Evolutionary conservation across 805 yeast species (phyloP), one percentile per base, ranked within the genome.

Genomic region (Candida montana): DNA sequence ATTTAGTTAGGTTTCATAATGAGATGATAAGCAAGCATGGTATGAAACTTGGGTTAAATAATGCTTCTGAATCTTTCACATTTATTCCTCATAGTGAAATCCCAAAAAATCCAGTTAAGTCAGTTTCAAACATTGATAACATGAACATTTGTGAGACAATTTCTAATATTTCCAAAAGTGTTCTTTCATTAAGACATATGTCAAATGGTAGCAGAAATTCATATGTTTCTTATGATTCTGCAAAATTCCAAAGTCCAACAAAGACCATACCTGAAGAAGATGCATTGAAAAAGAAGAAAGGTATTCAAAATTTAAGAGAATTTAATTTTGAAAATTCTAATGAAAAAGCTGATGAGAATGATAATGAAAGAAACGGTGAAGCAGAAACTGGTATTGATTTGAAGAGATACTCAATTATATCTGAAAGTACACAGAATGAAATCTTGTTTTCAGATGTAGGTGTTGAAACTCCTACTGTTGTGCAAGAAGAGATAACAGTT

Each of bases 161-260:
- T 17, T 50, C 60, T 5, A 48, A 49, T 34, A 54, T 54, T 24
- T 52, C 56, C 4, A 50, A 33, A 35, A 55, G 52, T 37, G 57
- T 52, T 12, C 19, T 51, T 4, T 49, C 55, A 13, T 39, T 52
- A 11, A 55, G 49, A 33, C 50, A 47, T 7, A n/a, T 40, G 33
- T 27, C 16, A 16, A 34, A 36, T 11, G 45, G 36, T 19, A 36
- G 39, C 19, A 42, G 29, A 21, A 47, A 67, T 44, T 79, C 84
- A 1, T 79, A 77, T 50, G 49, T 78, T 36, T 75, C 82, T 31
- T 80, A 79, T 47, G 83, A 79, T 53, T 78, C 84, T 1, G 74
- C 72, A 23, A 40, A 24, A 12, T 9, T 27, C 8, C 24, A 28
- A 27, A 20, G 12, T 15, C n/a, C 33, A 20, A 28, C 23, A 23